A percentile compares a stretch with the other conserved stretches of the same genome.
These are phyloP conservation scores for Ceratobasidium sp. DNA, from an alignment of 1,284 basidiomycete genomes.

Conservation along the genomic window DNA sequence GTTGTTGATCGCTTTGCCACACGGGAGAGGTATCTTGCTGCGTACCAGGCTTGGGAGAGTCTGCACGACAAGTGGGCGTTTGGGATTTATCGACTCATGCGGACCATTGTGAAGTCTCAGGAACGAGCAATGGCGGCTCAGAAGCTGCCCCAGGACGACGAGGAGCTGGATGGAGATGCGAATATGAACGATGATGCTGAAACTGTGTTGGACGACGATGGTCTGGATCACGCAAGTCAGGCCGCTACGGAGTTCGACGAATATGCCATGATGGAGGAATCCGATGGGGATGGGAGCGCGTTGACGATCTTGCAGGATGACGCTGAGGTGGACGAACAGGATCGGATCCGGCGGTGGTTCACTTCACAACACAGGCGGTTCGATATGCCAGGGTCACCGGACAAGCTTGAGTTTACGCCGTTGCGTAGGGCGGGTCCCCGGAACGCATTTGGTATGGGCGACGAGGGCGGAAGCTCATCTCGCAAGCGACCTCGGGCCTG, in stretches of 20 bases:
- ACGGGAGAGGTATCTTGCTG: slow-evolving; percentile 8
- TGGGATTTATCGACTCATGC: slow-evolving; percentile 26
- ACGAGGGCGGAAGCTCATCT: neutral
- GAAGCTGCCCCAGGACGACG: neutral
- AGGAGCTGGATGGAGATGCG: neutral
- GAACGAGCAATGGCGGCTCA: neutral
- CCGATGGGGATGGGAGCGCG: slow-evolving; percentile 1
- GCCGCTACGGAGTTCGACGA: slow-evolving; percentile 18
- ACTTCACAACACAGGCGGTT: slow-evolving; percentile 3
- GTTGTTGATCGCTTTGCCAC: slow-evolving; percentile 9
- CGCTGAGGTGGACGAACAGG: slow-evolving; percentile 23
- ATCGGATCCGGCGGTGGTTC: slow-evolving; percentile 9
- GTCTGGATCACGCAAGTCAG: neutral
- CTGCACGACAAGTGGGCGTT: slow-evolving; percentile 26
- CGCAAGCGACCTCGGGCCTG: neutral
- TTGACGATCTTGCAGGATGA: slow-evolving; percentile 22
- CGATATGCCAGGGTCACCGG: neutral
- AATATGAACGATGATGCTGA: neutral
- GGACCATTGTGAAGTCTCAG: slow-evolving; percentile 17
- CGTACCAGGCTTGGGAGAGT: slow-evolving; percentile 23
- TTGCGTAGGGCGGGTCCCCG: neutral
- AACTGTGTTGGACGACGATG: neutral
- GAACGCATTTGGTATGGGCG: slow-evolving; percentile 1
- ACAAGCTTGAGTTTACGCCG: neutral
- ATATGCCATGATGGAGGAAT: neutral